Conservation (phyloP, 345 rosid genomes). For the Acer yangbiense region DNA sequence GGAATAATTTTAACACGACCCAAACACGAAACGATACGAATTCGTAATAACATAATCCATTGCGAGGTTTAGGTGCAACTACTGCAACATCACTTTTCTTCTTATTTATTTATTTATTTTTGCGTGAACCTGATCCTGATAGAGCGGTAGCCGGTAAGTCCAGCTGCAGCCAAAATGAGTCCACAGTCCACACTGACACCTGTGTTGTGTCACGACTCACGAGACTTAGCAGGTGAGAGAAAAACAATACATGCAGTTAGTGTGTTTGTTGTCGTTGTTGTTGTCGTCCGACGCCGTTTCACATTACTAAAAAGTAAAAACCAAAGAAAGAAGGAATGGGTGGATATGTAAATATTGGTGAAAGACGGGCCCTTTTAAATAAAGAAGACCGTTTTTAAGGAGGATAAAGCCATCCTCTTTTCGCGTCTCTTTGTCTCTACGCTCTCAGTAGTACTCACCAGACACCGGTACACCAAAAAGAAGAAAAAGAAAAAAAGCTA, state of each 20-base stretch:
- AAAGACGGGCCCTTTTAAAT: slow-evolving; percentile 25
- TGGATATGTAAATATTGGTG: slow-evolving; percentile 19
- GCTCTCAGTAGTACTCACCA: slow-evolving; percentile 9
- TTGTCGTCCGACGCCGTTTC: no score
- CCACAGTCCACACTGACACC: not conserved
- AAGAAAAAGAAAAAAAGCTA: not conserved
- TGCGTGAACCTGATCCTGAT: not conserved
- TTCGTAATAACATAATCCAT: no score
- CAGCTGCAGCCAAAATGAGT: not conserved
- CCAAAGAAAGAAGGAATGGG: not conserved
- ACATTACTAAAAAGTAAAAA: no score
- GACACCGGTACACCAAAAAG: not conserved
- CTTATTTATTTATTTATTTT: no score
- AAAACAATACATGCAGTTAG: not conserved
- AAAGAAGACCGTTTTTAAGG: slow-evolving; percentile 23
- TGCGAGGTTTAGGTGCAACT: no score
- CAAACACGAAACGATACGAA: no score
- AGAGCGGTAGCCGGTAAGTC: no score
- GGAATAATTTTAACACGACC: no score
- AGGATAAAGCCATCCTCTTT: slow-evolving; percentile 18
- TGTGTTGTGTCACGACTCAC: not conserved
- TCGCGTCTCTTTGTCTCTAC: slow-evolving; percentile 6
- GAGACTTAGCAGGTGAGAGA: no score
- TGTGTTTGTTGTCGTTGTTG: not conserved
- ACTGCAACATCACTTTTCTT: no score